These are phyloP conservation scores for Suillus alpinus DNA, from an alignment of 768 basidiomycete genomes.

Conservation along the genomic window DNA sequence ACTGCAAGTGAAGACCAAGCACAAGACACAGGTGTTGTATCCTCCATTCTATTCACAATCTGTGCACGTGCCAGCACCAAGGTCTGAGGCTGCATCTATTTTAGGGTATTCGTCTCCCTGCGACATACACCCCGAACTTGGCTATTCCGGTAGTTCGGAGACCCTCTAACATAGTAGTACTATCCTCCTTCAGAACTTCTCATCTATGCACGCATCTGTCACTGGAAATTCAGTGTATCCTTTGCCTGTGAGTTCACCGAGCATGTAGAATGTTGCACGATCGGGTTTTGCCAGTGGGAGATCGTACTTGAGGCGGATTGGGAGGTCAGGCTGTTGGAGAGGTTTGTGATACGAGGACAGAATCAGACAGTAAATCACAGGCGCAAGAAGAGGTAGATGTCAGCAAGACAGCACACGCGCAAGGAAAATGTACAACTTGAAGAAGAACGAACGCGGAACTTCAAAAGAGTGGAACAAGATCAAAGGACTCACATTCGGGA, in stretches of 20 bases:
- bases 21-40: too few species aligned
- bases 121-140: too few species aligned
- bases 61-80: too few species aligned
- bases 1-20: too few species aligned
- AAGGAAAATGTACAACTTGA: not conserved
- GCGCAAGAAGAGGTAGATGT: not conserved
- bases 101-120: too few species aligned
- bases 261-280: conserved; percentile 27
- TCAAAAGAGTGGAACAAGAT: not conserved
- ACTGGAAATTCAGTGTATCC: conserved; percentile 27
- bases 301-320: conserved; percentile 26
- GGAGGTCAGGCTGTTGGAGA: conserved; percentile 32
- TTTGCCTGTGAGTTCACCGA: conserved; percentile 18
- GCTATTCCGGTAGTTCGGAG: too few species aligned
- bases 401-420: not conserved
- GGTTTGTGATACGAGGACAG: not conserved
- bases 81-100: too few species aligned
- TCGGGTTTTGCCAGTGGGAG: conserved; percentile 25
- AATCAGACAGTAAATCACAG: not conserved
- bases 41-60: too few species aligned
- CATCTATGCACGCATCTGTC: conserved; percentile 9
- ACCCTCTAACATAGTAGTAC: too few species aligned
- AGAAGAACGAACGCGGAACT: not conserved
- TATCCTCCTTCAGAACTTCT: conserved; percentile 16
- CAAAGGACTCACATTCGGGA: not conserved